A percentile compares a stretch with the other conserved stretches of the same genome.
Evolutionary conservation across 176 grass and related monocot genomes (phyloP).

Genomic region (Oryza rufipogon): DNA sequence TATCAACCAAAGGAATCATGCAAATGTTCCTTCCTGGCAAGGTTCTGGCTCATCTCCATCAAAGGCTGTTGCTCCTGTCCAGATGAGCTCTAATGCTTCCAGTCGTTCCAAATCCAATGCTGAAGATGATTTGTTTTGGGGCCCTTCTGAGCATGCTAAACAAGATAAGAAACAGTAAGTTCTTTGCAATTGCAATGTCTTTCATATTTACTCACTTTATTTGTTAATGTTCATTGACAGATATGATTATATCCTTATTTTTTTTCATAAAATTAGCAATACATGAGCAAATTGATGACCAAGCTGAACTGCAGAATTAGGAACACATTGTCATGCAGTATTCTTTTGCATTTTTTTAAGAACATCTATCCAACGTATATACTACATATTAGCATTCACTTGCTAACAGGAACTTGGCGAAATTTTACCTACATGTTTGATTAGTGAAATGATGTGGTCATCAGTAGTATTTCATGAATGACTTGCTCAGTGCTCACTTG

Average conservation of each 20-base stretch:
- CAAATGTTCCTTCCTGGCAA: slow-evolving; percentile 68
- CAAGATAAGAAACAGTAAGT: slow-evolving; percentile 87
- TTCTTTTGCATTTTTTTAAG: not conserved
- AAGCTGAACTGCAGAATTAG: slow-evolving; percentile 8
- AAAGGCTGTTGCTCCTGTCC: slow-evolving; percentile 59
- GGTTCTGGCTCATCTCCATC: slow-evolving; percentile 83
- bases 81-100: slow-evolving; percentile 58
- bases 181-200: slow-evolving; percentile 2
- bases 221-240: slow-evolving; percentile 11
- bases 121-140: slow-evolving; percentile 99
- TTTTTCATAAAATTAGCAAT: not conserved
- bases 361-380: not conserved
- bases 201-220: slow-evolving; percentile 13
- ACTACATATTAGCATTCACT: not conserved
- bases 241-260: not conserved
- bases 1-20: slow-evolving; percentile 56
- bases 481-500: slow-evolving; percentile 17
- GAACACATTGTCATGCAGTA: not conserved
- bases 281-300: slow-evolving; percentile 8
- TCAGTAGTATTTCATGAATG: slow-evolving; percentile 16
- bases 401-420: not conserved
- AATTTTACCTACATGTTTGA: slow-evolving; percentile 17
- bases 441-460: not conserved
- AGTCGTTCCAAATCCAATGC: slow-evolving; percentile 63
- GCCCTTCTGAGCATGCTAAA: slow-evolving; percentile 75